Evolutionary conservation across 2,329 filamentous ascomycete genomes (phyloP), one percentile per base, ranked within the genome.

Genomic region (Pyrenophora teres): DNA sequence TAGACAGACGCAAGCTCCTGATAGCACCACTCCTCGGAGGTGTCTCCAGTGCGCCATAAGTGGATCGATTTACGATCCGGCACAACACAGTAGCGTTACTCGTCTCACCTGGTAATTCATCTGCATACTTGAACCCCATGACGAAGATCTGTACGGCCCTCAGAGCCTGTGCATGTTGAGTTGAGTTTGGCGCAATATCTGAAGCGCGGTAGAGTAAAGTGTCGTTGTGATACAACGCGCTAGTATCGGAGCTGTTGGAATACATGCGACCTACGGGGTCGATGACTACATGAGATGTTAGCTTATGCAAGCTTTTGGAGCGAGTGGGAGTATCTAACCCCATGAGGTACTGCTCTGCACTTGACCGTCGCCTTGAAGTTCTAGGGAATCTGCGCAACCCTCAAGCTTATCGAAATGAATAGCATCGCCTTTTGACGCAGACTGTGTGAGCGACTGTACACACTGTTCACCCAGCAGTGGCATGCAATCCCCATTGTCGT

Each of bases 401-500:
- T 18, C 23, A 7, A 38, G 25, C 6, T 10, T 12, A 4, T n/a
- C n/a, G 18, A 38, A 39, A 6, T n/a, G 16, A 10, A 47, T 25
- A 12, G 37, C 15, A 33, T 15, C 44, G 16, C 36, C 44, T 40
- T 30, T 40, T 15, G 44, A 25, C 3, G 30, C 43, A 32, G 46
- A 16, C 15, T 48, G 6, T 10, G 21, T 31, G 21, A 49, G 31
- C 7, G 46, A 49, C 9, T 12, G n/a, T 2, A 31, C 18, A 37
- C 46, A 49, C 15, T 49, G 13, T 7, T 43, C 37, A 9, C 46
- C 39, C 10, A 49, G 32, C 12, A 49, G 18, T 7, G 19, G 10
- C 10, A 39, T 32, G 25, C 46, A 49, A 12, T 49, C 33, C 8
- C 39, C 46, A n/a, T 42, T 42, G 9, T 49, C 46, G 8, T 25